Conservation (phyloP, 192 early-diverging fungal species). For the Spizellomyces punctatus region DNA sequence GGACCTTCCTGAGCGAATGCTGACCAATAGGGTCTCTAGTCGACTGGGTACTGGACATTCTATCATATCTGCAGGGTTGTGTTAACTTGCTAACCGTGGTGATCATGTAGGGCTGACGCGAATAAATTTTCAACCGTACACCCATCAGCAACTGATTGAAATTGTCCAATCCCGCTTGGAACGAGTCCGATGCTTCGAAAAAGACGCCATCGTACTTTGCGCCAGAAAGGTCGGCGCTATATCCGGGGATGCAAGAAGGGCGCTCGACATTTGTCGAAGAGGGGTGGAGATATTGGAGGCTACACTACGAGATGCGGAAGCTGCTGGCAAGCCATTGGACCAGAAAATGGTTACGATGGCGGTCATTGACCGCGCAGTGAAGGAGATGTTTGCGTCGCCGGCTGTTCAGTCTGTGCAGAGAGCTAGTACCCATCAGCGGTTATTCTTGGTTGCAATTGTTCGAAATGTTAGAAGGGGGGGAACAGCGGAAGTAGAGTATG, state of each 20-base stretch:
- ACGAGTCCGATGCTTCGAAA: conserved; percentile 66
- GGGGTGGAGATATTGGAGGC: conserved; percentile 38
- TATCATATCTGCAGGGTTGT: too few species aligned
- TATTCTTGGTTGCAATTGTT: conserved; percentile 79
- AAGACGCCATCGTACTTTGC: conserved; percentile 91
- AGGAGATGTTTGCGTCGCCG: conserved; percentile 85
- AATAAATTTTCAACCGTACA: conserved; percentile 94
- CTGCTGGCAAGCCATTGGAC: not conserved
- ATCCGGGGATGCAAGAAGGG: conserved; percentile 93
- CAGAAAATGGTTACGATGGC: conserved; percentile 23
- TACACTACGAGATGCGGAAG: conserved; percentile 3
- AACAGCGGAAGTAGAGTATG: conserved; percentile 72
- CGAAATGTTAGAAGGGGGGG: conserved; percentile 67
- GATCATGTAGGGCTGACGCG: conserved; percentile 72
- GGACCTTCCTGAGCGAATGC: conserved; percentile 93
- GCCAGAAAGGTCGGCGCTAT: conserved; percentile 94
- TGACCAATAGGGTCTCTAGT: conserved; percentile 87
- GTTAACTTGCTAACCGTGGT: not conserved
- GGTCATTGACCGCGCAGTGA: conserved; percentile 77
- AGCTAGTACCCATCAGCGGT: conserved; percentile 79
- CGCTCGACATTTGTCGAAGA: conserved; percentile 87
- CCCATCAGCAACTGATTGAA: conserved; percentile 75
- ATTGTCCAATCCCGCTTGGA: conserved; percentile 86
- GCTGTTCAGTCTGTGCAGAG: conserved; percentile 70
- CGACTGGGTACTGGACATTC: conserved; percentile 66